Evolutionary conservation across 768 basidiomycete species (phyloP), one percentile per base, ranked within the genome.

Genomic region (Boletus vermiculosoides): DNA sequence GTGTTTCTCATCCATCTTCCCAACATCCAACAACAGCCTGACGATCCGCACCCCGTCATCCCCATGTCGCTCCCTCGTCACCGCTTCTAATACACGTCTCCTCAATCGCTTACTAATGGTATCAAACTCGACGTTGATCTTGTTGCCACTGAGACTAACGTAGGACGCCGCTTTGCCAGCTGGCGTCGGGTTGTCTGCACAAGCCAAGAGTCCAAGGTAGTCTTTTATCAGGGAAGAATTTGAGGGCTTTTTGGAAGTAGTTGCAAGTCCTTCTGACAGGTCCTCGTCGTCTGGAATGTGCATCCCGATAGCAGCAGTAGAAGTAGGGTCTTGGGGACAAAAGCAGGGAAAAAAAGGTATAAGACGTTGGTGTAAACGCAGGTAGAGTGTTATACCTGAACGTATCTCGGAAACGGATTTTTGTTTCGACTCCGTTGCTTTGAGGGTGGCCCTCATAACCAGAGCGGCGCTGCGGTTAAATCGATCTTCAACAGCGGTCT

Each of bases 1-100:
- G 73, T 94, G 92, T 69, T 95, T 94, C 73, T 97, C 96, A 61
- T 94, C 92, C 80, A 94, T 87, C 73, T 97, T 97, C 7, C 92
- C 94, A 5, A 85, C 86, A 55, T 88, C 85, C 52, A 91, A 68
- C 34, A 98, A 73, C 23, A 96, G 74, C 45, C 88, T 81, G 52
- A 98, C 71, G 45, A 98, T 87, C 52, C 95, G 80, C 5, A 95
- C 86, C 25, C 89, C 94, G 40, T 88, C 86, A 16, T 84, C 78
- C 7, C 94, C 94, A 65, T 94, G 87, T 63, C 87, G 83, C 65
- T 97, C 92, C 63, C 87, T 77, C 39, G 93, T 80, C 28, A 92
- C 82, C 10, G 86, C 82, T 65, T 95, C 93, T 45, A 96, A 70
- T 2, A 93, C 79, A 22, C 82, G 81, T 62, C 83, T 75, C 66